A percentile compares a stretch with the other conserved stretches of the same genome.
Evolutionary conservation across 768 basidiomycete species (phyloP).

Genomic region (Boletus barrowsii): DNA sequence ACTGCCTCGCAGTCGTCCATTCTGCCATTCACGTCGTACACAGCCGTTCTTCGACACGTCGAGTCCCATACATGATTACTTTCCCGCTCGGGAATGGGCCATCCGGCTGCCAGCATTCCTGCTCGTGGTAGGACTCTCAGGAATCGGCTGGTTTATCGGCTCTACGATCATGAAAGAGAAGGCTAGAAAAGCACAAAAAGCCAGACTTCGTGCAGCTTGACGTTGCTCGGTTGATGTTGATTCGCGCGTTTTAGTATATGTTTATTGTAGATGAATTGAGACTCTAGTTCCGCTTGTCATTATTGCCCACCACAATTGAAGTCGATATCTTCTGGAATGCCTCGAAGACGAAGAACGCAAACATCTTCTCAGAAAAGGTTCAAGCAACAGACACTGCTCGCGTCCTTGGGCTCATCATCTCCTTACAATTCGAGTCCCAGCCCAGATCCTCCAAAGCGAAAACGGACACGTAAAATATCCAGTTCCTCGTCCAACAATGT

Average conservation of each 20-base stretch:
- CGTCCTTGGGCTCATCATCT: slow-evolving; percentile 32
- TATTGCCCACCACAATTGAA: not conserved
- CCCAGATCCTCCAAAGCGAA: slow-evolving; percentile 11
- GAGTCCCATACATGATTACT: slow-evolving; percentile 72
- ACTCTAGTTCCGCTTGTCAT: no score
- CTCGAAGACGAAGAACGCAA: slow-evolving; percentile 3
- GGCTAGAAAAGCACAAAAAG: slow-evolving; percentile 60
- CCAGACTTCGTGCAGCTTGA: slow-evolving; percentile 60
- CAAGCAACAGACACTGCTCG: slow-evolving; percentile 45
- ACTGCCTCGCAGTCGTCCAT: not conserved
- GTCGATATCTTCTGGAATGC: not conserved
- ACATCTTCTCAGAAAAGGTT: slow-evolving; percentile 24
- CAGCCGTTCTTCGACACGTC: slow-evolving; percentile 80
- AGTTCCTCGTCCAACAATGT: slow-evolving; percentile 15
- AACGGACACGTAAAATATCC: slow-evolving; percentile 9
- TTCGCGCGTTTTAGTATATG: no score
- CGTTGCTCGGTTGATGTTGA: not conserved
- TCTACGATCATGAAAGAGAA: slow-evolving; percentile 74
- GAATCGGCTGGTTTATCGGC: slow-evolving; percentile 78
- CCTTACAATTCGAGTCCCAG: slow-evolving; percentile 5
- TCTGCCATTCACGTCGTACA: slow-evolving; percentile 4
- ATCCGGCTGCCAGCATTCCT: slow-evolving; percentile 81
- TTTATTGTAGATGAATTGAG: no score
- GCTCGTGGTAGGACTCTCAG: slow-evolving; percentile 76
- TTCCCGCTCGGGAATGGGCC: slow-evolving; percentile 92